Percentiles rank a stretch among this genome's conserved stretches.
Conservation (phyloP, 2,329 filamentous ascomycete genomes). For the Talaromyces piceae region DNA sequence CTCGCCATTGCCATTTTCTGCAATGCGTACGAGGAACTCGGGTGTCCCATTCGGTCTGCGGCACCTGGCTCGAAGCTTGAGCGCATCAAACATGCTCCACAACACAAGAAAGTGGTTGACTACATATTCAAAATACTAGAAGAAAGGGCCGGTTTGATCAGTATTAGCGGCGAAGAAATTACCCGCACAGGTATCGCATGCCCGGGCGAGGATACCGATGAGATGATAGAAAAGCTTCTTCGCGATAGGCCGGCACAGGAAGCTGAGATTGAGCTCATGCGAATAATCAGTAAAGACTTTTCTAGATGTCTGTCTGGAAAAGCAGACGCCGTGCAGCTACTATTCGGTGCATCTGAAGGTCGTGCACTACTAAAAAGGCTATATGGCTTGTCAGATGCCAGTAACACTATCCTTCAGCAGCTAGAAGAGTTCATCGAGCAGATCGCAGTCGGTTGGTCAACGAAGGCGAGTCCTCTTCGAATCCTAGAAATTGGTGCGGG, state of each 20-base stretch:
- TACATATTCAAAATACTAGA: neutral
- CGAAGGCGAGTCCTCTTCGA: neutral
- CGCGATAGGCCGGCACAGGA: neutral
- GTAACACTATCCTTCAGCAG: neutral
- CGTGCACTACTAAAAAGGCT: neutral
- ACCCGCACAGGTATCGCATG: neutral
- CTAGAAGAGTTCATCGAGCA: neutral
- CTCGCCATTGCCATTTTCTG: neutral
- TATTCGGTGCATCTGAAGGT: neutral
- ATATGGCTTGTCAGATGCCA: no score
- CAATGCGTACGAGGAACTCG: neutral
- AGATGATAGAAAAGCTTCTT: neutral
- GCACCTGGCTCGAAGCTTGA: neutral
- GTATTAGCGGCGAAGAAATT: no score
- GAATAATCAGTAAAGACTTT: neutral
- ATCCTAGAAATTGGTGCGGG: conserved; percentile 8
- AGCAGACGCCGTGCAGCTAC: neutral
- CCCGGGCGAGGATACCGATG: neutral
- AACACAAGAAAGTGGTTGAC: neutral
- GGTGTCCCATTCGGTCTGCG: neutral
- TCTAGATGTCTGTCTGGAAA: neutral
- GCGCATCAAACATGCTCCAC: neutral
- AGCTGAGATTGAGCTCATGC: neutral
- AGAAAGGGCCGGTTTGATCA: neutral
- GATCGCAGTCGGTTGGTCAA: neutral